Evolutionary conservation across 257 asterid genomes (phyloP).

Genomic region (Mitragyna speciosa): DNA sequence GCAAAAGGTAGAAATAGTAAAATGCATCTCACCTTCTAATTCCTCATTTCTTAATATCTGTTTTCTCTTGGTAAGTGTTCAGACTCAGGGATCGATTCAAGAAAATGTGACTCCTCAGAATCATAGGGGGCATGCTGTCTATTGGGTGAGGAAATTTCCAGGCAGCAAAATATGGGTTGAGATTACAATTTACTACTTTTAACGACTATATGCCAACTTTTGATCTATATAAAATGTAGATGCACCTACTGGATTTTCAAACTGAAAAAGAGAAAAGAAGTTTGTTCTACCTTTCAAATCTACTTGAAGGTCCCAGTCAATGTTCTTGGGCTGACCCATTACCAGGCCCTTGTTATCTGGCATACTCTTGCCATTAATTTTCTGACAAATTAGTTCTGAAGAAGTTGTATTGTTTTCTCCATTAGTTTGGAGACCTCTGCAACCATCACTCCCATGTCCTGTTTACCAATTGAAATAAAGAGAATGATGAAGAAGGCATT

Average conservation of each 20-base stretch:
- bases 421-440: neutral
- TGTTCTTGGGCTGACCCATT: neutral
- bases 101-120: neutral
- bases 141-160: too few relatives aligned
- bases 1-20: neutral
- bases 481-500: conserved; percentile 2
- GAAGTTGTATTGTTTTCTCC: conserved; percentile 11
- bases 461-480: conserved; percentile 13
- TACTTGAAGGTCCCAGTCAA: conserved; percentile 18
- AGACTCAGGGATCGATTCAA: neutral
- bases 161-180: too few relatives aligned
- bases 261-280: neutral
- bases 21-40: neutral
- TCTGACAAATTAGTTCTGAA: conserved; percentile 2
- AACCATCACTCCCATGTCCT: conserved; percentile 22
- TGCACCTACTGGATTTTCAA: neutral
- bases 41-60: neutral
- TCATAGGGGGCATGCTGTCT: neutral
- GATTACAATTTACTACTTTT: neutral
- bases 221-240: neutral
- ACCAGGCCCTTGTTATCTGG: neutral
- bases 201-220: neutral
- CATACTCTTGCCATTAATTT: neutral
- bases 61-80: neutral
- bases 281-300: conserved; percentile 24